Conservation (phyloP, 2,329 filamentous ascomycete genomes). For the Sporothrix curviconia region DNA sequence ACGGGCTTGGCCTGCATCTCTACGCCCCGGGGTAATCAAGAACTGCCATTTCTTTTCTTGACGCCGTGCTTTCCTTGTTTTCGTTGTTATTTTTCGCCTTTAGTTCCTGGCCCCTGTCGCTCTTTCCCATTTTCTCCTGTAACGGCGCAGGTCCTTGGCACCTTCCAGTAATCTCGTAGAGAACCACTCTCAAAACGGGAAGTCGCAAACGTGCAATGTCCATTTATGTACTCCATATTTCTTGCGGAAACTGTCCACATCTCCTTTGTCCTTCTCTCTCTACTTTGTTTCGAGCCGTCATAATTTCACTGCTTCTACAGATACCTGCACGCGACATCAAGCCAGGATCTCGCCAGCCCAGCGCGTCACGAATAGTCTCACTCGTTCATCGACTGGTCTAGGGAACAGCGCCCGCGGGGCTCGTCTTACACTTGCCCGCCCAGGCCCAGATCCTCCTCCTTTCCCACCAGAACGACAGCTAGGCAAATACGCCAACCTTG, state of each 20-base stretch:
- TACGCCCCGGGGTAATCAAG: background rate
- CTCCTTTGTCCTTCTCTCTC: background rate
- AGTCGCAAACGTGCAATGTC: background rate
- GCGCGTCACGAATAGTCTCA: background rate
- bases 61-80: no score
- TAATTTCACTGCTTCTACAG: background rate
- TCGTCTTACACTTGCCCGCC: background rate
- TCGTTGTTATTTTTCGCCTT: no score
- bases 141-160: background rate
- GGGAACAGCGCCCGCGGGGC: background rate
- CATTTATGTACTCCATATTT: background rate
- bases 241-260: no score
- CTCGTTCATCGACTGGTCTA: constrained; percentile 7
- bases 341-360: background rate
- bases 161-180: background rate
- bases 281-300: background rate
- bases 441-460: no score
- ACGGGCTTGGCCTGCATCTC: background rate
- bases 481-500: no score
- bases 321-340: background rate
- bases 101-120: background rate
- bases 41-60: no score
- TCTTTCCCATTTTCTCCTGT: background rate
- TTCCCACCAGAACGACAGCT: no score
- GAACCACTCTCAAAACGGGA: no score